Conservation (phyloP, 1,139 yeast species). For the Pichia cactophila region DNA sequence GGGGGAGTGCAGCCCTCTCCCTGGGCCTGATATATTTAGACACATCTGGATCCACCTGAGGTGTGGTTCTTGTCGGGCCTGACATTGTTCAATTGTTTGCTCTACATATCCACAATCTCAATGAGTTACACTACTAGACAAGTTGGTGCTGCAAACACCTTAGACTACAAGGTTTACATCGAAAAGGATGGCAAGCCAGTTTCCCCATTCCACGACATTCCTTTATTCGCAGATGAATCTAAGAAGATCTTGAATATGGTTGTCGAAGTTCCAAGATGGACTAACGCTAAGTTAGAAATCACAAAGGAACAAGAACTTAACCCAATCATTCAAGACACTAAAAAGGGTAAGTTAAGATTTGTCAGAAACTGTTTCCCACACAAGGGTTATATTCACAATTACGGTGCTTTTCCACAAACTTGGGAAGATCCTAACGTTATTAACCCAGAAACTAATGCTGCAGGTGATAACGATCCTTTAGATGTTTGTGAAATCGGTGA, state of each 20-base stretch:
- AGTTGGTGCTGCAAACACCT: constrained; percentile 85
- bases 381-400: constrained; percentile 86
- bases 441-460: constrained; percentile 73
- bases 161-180: constrained; percentile 79
- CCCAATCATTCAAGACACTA: constrained; percentile 82
- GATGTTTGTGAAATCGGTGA: constrained; percentile 89
- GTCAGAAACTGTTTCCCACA: constrained; percentile 85
- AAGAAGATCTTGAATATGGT: constrained; percentile 73
- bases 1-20: background rate
- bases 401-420: constrained; percentile 92
- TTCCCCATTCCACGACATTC: constrained; percentile 74
- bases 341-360: constrained; percentile 75
- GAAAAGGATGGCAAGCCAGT: constrained; percentile 61
- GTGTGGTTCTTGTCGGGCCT: background rate
- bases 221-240: constrained; percentile 56
- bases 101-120: constrained; percentile 1
- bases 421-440: constrained; percentile 80
- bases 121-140: constrained; percentile 77
- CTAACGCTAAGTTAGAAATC: constrained; percentile 84
- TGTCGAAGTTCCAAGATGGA: constrained; percentile 89
- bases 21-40: no score
- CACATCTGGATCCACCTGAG: background rate
- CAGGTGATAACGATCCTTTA: constrained; percentile 85
- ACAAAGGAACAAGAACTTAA: constrained; percentile 57
- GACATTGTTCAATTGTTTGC: no score